phyloP scores from a whole-genome alignment of 306 rosid species.

The Rubus parviflorus region DNA sequence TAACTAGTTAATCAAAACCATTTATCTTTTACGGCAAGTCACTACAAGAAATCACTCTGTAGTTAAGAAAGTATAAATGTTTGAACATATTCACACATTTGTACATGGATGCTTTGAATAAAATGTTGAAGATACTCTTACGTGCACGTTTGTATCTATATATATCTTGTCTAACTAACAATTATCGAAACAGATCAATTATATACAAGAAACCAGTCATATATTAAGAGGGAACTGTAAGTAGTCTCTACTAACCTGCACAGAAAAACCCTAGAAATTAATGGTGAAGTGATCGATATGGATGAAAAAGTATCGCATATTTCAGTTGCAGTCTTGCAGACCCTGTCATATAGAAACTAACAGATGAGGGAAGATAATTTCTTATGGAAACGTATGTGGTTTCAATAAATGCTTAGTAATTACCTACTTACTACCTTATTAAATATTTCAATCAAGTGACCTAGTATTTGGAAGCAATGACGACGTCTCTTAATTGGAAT shows the following conservation, averaged over 20 bases:
- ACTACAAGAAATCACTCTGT: too few species aligned
- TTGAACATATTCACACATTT: neutral
- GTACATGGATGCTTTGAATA: neutral
- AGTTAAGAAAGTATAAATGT: neutral
- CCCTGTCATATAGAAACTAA: neutral
- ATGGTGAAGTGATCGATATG: neutral
- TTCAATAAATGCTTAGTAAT: too few species aligned
- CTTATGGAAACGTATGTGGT: neutral
- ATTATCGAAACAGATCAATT: too few species aligned
- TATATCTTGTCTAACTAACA: neutral
- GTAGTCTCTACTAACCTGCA: too few species aligned
- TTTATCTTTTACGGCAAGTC: too few species aligned
- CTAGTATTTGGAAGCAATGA: neutral
- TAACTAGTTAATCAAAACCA: too few species aligned
- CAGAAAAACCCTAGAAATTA: neutral
- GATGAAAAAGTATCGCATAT: neutral
- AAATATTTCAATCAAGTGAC: too few species aligned
- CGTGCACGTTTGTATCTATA: neutral
- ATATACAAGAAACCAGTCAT: too few species aligned
- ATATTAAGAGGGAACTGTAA: too few species aligned
- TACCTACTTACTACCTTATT: too few species aligned
- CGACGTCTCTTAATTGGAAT: neutral
- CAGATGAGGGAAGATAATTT: neutral
- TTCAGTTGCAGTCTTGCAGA: neutral
- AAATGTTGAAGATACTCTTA: too few species aligned